These are phyloP conservation scores for Penicillium sp. DNA, from an alignment of 2,329 filamentous ascomycete species.

Conservation along the genomic window DNA sequence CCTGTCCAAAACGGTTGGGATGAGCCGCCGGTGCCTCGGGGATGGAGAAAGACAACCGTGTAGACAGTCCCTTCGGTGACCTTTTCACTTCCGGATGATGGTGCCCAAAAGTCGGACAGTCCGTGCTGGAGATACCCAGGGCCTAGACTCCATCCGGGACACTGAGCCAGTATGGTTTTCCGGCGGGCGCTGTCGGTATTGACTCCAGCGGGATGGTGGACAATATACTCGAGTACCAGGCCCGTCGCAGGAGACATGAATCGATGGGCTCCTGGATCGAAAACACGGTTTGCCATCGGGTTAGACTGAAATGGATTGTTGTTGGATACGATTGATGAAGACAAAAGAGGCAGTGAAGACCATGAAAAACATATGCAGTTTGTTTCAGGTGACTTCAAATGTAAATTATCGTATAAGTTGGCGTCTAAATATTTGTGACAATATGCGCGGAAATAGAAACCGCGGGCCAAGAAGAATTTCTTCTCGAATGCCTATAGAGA, in stretches of 20 bases:
- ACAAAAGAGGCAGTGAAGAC: neutral
- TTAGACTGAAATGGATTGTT: constrained; percentile 1
- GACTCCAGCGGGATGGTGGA: constrained; percentile 8
- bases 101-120: constrained; percentile 20
- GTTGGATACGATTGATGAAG: neutral
- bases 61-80: constrained; percentile 1
- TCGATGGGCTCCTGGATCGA: constrained; percentile 18
- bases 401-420: neutral
- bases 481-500: neutral
- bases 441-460: neutral
- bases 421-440: neutral
- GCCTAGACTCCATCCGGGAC: constrained; percentile 33
- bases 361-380: neutral
- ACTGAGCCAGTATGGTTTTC: constrained; percentile 27
- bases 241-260: constrained; percentile 21
- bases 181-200: neutral
- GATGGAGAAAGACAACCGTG: constrained; percentile 32
- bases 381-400: neutral
- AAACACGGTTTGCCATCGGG: neutral
- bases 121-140: constrained; percentile 27
- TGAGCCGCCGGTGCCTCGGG: constrained; percentile 32
- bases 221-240: constrained; percentile 26
- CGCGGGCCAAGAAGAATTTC: neutral
- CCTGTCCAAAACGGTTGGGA: constrained; percentile 28
- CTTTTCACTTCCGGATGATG: neutral